Conservation (phyloP, 2,329 filamentous ascomycete genomes). For the Acrodontium crateriforme region DNA sequence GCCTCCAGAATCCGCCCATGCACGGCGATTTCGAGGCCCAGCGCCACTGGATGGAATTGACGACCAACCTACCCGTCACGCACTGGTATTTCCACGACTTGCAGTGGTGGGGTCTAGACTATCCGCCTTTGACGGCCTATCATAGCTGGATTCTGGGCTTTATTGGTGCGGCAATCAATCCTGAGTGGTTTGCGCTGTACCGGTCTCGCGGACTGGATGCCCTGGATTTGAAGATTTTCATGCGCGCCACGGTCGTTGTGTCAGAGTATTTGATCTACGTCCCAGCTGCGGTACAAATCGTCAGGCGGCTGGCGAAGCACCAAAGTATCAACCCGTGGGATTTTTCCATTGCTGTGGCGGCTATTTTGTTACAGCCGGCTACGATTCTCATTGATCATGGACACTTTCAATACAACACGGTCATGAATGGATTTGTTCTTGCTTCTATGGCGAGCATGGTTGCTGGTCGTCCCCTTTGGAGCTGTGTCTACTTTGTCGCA, state of each 20-base stretch:
- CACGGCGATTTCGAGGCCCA: constrained; percentile 97
- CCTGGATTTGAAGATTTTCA: constrained; percentile 74
- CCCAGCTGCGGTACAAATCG: constrained; percentile 72
- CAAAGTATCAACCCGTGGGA: constrained; percentile 67
- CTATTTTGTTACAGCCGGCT: constrained; percentile 81
- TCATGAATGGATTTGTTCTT: constrained; percentile 87
- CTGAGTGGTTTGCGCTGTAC: constrained; percentile 76
- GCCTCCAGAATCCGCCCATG: constrained; percentile 72
- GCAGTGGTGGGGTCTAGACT: constrained; percentile 95
- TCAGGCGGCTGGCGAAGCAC: constrained; percentile 63
- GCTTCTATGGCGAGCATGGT: constrained; percentile 81
- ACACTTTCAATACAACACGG: constrained; percentile 95
- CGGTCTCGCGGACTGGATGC: constrained; percentile 72
- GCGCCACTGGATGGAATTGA: constrained; percentile 97
- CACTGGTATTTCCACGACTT: constrained; percentile 98
- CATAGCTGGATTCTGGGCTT: constrained; percentile 92
- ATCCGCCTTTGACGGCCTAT: constrained; percentile 93
- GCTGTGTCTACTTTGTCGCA: constrained; percentile 82
- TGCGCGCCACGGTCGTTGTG: constrained; percentile 80
- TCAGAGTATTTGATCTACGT: constrained; percentile 87
- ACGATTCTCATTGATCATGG: constrained; percentile 89
- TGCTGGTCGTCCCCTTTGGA: constrained; percentile 73
- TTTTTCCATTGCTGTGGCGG: constrained; percentile 69
- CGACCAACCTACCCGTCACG: constrained; percentile 72
- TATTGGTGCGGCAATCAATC: constrained; percentile 64